Conservation (phyloP, 768 basidiomycete genomes). For the Plicaturopsis crispa region DNA sequence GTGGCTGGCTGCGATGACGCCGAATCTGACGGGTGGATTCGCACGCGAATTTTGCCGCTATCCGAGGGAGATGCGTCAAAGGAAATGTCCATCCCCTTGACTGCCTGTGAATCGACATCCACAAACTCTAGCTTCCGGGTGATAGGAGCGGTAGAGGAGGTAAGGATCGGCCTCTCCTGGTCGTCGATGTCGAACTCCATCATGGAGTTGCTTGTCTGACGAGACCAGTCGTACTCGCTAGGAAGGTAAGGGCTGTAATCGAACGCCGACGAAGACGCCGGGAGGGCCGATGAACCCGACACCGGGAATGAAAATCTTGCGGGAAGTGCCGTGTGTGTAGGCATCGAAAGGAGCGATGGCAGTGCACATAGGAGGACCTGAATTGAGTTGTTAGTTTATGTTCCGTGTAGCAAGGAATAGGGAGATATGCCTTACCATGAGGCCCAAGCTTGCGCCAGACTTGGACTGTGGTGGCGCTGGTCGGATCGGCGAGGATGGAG, state of each 20-base stretch:
- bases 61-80: constrained; percentile 60
- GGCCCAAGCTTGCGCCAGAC: constrained; percentile 57
- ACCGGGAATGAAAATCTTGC: constrained; percentile 50
- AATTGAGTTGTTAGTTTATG: constrained; percentile 17
- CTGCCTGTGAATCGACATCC: constrained; percentile 40
- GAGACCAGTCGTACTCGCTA: constrained; percentile 50
- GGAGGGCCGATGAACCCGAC: constrained; percentile 24
- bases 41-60: constrained; percentile 67
- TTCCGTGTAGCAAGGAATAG: constrained; percentile 12
- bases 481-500: constrained; percentile 32
- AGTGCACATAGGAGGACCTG: constrained; percentile 75
- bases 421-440: constrained; percentile 47
- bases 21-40: constrained; percentile 56
- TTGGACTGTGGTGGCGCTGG: constrained; percentile 30
- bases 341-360: constrained; percentile 65
- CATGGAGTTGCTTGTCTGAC: constrained; percentile 24
- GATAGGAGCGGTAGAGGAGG: constrained; percentile 22
- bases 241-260: constrained; percentile 40
- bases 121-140: constrained; percentile 50
- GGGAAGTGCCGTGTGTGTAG: constrained; percentile 46
- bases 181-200: constrained; percentile 44
- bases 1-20: constrained; percentile 24
- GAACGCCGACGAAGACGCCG: constrained; percentile 34
- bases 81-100: constrained; percentile 58
- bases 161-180: constrained; percentile 24